Percentiles rank a stretch among this genome's conserved stretches.
Evolutionary conservation across 1,139 yeast species (phyloP).

Genomic region (Williopsis jadinii): DNA sequence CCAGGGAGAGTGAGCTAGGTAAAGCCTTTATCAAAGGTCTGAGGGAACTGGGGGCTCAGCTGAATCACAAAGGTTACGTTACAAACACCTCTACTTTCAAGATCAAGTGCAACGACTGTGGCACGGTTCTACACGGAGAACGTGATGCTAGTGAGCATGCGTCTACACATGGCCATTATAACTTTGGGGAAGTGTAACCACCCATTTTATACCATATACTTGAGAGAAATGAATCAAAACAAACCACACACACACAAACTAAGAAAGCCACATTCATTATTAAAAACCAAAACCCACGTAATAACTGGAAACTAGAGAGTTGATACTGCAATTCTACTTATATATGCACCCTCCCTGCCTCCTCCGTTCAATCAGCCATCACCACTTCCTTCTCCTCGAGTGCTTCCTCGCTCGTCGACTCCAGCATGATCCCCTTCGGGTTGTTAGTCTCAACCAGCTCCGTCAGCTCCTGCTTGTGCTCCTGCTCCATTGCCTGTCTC

Average conservation of each 20-base stretch:
- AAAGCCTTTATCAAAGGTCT: slow-evolving; percentile 32
- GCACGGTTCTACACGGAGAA: slow-evolving; percentile 51
- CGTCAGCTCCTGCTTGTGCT: slow-evolving; percentile 20
- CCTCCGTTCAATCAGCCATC: slow-evolving; percentile 7
- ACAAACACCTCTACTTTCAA: slow-evolving; percentile 62
- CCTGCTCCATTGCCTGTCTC: slow-evolving; percentile 15
- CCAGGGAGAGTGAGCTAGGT: slow-evolving; percentile 24
- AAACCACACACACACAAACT: too few species aligned
- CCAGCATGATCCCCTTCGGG: slow-evolving; percentile 18
- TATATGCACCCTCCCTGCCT: too few species aligned
- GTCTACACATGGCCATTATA: slow-evolving; percentile 50
- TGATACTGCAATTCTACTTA: too few species aligned
- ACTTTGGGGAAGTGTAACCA: slow-evolving; percentile 53
- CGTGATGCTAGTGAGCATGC: slow-evolving; percentile 66
- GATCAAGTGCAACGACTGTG: slow-evolving; percentile 54
- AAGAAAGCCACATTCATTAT: background rate
- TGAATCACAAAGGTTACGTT: slow-evolving; percentile 50
- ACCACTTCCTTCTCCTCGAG: slow-evolving; percentile 31
- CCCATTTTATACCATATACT: background rate
- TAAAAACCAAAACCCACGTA: background rate
- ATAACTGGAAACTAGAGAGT: background rate
- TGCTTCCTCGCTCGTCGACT: slow-evolving; percentile 11
- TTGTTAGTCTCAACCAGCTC: slow-evolving; percentile 16
- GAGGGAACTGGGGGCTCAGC: slow-evolving; percentile 33
- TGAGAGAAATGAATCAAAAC: background rate